Conservation (phyloP, 2,329 filamentous ascomycete species). For the Pseudogymnoascus destructans region DNA sequence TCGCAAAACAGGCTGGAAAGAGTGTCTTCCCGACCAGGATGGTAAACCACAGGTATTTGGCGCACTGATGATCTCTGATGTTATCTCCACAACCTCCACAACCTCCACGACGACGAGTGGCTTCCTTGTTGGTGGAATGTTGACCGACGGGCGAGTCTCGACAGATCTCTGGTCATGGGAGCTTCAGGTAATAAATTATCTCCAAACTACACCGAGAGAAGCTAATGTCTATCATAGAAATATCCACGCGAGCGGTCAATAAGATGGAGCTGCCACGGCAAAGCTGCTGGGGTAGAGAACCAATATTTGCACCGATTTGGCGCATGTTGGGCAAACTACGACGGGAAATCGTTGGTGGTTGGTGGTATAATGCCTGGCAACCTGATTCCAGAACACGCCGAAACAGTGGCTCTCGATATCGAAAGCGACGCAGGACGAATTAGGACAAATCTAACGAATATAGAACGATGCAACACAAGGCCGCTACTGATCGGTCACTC, state of each 20-base stretch:
- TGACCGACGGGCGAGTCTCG: slow-evolving; percentile 46
- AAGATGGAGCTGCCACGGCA: background rate
- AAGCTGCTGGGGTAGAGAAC: background rate
- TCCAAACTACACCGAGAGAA: background rate
- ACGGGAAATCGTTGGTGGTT: slow-evolving; percentile 22
- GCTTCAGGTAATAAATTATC: slow-evolving; percentile 26
- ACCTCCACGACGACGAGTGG: slow-evolving; percentile 11
- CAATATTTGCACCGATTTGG: background rate
- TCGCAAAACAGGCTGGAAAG: slow-evolving; percentile 21
- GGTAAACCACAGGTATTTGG: background rate
- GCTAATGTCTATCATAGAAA: background rate
- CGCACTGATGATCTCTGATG: background rate
- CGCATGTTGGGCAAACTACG: background rate
- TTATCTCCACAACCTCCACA: background rate
- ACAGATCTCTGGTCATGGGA: slow-evolving; percentile 54
- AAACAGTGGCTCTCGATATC: slow-evolving; percentile 30
- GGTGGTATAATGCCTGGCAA: slow-evolving; percentile 33
- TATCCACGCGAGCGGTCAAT: background rate
- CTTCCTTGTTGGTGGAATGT: slow-evolving; percentile 49
- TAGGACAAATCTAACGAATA: slow-evolving; percentile 12
- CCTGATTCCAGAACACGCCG: slow-evolving; percentile 35
- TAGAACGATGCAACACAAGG: slow-evolving; percentile 28
- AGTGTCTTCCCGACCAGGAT: slow-evolving; percentile 14
- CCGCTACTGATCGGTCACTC: slow-evolving; percentile 64
- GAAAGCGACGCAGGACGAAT: background rate